Percentiles rank a stretch among this genome's conserved stretches.
phyloP scores from a whole-genome alignment of 2,329 filamentous ascomycete species.

The Trichophyton rubrum region DNA sequence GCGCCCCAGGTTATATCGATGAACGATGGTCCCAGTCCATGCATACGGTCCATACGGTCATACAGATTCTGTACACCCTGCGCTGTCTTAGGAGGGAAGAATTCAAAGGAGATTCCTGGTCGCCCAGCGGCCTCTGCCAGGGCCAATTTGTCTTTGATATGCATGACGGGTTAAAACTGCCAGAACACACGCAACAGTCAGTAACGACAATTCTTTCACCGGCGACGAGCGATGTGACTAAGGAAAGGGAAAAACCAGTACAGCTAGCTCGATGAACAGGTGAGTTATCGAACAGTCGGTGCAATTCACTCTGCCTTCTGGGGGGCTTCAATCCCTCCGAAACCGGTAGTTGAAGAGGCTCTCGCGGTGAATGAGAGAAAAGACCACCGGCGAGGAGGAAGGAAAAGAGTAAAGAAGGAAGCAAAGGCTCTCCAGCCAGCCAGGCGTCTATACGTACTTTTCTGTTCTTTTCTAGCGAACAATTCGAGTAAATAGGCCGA shows the following conservation, averaged over 20 bases:
- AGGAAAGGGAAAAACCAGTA: not conserved
- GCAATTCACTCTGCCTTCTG: not conserved
- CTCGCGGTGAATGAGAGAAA: not conserved
- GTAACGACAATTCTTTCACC: not conserved
- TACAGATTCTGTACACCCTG: conserved; percentile 95
- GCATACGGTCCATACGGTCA: conserved; percentile 99
- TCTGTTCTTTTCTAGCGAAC: not conserved
- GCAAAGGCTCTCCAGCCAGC: not conserved
- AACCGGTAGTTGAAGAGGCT: not conserved
- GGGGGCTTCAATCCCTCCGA: not conserved
- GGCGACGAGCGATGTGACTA: not conserved
- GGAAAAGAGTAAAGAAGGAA: not conserved
- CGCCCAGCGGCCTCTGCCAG: conserved; percentile 66
- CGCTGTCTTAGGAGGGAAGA: conserved; percentile 90
- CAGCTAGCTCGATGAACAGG: not conserved
- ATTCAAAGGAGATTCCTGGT: conserved; percentile 96
- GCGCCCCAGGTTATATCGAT: conserved; percentile 98
- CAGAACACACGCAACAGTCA: not conserved
- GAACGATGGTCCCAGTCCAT: conserved; percentile 83
- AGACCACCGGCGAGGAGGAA: not conserved
- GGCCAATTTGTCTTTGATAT: conserved; percentile 83
- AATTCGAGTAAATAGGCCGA: not conserved
- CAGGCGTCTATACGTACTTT: not conserved
- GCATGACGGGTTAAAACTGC: conserved; percentile 51
- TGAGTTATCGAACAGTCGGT: not conserved